Base-by-base conservation (phyloP, 805 yeast species). In the Saccharomycopsis fibuligera region DNA sequence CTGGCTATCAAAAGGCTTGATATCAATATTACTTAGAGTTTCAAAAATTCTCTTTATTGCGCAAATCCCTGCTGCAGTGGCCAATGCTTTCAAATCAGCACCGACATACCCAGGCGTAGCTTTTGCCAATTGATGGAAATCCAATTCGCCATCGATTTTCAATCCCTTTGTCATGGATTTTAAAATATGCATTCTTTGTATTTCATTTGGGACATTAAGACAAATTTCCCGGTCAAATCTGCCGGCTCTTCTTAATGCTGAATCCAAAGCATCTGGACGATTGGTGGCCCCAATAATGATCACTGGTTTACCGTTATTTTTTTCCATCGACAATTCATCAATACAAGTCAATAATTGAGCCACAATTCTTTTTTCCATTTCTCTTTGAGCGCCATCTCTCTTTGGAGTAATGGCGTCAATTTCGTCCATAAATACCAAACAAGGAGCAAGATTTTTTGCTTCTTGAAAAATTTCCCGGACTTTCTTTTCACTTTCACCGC, bases 21-120 rank as follows among this genome's bases (percentile, higher is more conserved):
- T 35, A 10, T 47, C 27, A 62, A 60, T 60, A 12, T 47, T 56
- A 17, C 50, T 58, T 38, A 78, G 66, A 33, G 78, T 71, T 49
- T 79, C 78, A 62, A 91, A 91, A 4, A 93, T 90, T 56, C 99
- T 75, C 61, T 91, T 90, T 54, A 93, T 90, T 1, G 98, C 96
- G 54, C 86, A 77, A 17, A 89, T 85, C 50, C 98, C 98, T 0
- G 99, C 96, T 2, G 96, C 96, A 0, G 96, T 81, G 1, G 87
- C 95, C 49, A 93, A 73, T 12, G 98, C 95, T 59, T 89, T 88
- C 56, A 93, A 73, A 70, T 93, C 99, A 1, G 99, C 99, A 45
- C 98, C 99, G 5, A 93, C 99, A 65, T 81, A 93, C 14, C 99
- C 99, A 0, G 99, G 97, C 0, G 99, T 93, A 69, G 86, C 69